Evolutionary conservation across 2,329 filamentous ascomycete genomes (phyloP), one percentile per base, ranked within the genome.

Genomic region (Plenodomus tracheiphilus): DNA sequence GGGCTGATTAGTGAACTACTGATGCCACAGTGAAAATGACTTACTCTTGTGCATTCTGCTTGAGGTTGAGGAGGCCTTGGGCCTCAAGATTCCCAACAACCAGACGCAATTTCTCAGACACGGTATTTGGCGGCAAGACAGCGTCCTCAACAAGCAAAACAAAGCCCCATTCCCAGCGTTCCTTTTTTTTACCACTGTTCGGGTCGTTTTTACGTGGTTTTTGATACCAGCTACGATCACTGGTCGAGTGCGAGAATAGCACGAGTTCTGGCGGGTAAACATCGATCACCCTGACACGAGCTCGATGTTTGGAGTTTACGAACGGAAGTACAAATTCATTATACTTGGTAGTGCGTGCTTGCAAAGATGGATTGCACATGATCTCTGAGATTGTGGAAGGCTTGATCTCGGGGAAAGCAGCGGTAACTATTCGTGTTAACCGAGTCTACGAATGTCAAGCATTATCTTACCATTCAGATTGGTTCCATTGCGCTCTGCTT

Each of bases 141-240:
- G 82, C 85, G 56, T 92, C 89, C 70, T 96, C 88, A 1, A 97
- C 81, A 11, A 88, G 78, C 19, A 97, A 78, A 18, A 82, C 83
- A 71, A 97, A 97, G 13, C 83, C 81, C 92, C 92, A 97, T 69
- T 94, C 85, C 88, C 90, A 96, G 7, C 69, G 46, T 30, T 82
- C 79, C 41, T 74, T 55, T 1, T 13, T 17, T 3, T 68, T 40
- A 25, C 81, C 79, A 39, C 74, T 45, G 5, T 3, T 38, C 1
- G 34, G 30, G 8, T 38, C 35, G 39, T 47, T 80, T 21, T 85
- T 79, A 17, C 57, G 53, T 7, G 69, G 41, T 43, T 49, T 47
- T 22, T 51, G 41, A 41, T 64, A 64, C 57, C 70, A 73, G 17
- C 53, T 61, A 4, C 58, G 54, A 38, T 73, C 65, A 13, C 58